Conservation (phyloP, 129 eudicot species). For the Dittrichia graveolens region DNA sequence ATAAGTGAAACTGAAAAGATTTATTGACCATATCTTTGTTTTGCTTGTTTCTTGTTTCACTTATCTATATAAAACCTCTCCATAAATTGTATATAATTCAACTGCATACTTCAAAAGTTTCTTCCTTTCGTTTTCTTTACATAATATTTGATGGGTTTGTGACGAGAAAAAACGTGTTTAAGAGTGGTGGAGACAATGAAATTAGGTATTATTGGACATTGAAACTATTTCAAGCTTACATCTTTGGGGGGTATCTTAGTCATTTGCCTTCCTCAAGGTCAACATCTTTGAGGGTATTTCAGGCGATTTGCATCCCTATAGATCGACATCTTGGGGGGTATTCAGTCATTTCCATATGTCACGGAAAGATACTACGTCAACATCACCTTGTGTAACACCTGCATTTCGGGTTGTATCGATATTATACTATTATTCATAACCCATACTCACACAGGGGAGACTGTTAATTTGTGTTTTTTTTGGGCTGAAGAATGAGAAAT, state of each 20-base stretch:
- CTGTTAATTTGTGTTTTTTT: too few species aligned
- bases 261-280: neutral
- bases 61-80: neutral
- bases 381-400: too few species aligned
- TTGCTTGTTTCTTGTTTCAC: constrained; percentile 20
- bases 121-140: neutral
- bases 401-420: too few species aligned
- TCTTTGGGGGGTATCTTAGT: neutral
- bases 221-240: neutral
- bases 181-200: neutral
- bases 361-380: too few species aligned
- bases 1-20: constrained; percentile 15
- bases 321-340: too few species aligned
- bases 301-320: too few species aligned
- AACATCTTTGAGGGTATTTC: too few species aligned
- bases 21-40: constrained; percentile 17
- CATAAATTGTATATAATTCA: constrained; percentile 33
- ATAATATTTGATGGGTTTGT: neutral
- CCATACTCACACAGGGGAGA: too few species aligned
- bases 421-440: too few species aligned
- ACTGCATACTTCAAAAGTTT: constrained; percentile 19
- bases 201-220: constrained; percentile 1
- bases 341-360: too few species aligned
- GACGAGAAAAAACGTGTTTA: neutral
- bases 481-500: too few species aligned